Conservation (phyloP, 1,284 basidiomycete species). For the Tilletiaria anomala region DNA sequence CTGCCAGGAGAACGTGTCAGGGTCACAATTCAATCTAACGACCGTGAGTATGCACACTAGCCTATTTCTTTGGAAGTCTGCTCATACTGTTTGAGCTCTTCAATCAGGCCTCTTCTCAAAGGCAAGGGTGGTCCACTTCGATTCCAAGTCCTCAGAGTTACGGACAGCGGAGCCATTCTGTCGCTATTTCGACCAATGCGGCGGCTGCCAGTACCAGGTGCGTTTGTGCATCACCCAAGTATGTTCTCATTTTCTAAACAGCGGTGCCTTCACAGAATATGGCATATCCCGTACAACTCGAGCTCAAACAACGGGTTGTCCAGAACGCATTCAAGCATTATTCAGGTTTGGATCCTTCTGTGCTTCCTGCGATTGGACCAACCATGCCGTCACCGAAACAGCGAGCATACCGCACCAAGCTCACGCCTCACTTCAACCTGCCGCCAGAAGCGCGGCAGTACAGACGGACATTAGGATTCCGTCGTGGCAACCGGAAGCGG, state of each 20-base stretch:
- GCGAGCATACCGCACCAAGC: conserved; percentile 87
- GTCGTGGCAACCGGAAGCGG: too few relatives aligned
- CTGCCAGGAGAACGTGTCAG: too few relatives aligned
- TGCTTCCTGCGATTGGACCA: conserved; percentile 55
- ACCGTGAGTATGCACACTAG: too few relatives aligned
- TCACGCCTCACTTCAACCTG: conserved; percentile 88
- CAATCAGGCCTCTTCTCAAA: too few relatives aligned
- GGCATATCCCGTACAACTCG: conserved; percentile 69
- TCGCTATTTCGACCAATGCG: too few relatives aligned
- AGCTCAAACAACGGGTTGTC: conserved; percentile 74
- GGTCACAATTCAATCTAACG: too few relatives aligned
- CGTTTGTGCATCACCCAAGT: not conserved
- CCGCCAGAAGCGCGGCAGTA: conserved; percentile 46
- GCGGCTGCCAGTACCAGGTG: conserved; percentile 34
- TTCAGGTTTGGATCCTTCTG: conserved; percentile 44
- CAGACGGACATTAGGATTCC: too few relatives aligned
- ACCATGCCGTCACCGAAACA: conserved; percentile 76
- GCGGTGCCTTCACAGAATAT: conserved; percentile 42
- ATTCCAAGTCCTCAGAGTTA: too few relatives aligned
- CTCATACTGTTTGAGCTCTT: too few relatives aligned
- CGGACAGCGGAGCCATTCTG: too few relatives aligned
- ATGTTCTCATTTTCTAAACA: not conserved
- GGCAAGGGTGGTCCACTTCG: too few relatives aligned
- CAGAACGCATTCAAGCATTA: conserved; percentile 54
- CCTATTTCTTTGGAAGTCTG: too few relatives aligned